Evolutionary conservation across 768 basidiomycete species (phyloP), one percentile per base, ranked within the genome.

Genomic region (Phallus indusiatus): DNA sequence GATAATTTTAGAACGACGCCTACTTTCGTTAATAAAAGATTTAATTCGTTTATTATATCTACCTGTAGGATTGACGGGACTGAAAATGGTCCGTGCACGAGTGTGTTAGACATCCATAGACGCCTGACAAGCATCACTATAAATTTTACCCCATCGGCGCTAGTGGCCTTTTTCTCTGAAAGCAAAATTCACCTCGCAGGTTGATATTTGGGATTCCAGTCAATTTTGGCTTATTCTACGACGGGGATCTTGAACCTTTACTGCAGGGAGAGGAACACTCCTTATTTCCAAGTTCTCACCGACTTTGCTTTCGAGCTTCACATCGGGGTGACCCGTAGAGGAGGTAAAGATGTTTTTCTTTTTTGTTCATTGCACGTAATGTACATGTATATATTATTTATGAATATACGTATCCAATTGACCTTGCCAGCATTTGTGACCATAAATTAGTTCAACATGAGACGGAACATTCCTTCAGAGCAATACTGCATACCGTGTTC

Each of bases 161-260:
- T 7, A 28, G n/a, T 42, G 4, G 4, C 12, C n/a, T 42, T 42
- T 10, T 42, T 37, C 36, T 37, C 9, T 11, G 42, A 42, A 42
- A 42, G 42, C 42, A 28, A 42, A 47, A 46, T 47, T 47, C 24
- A 56, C 55, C 55, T 56, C 55, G 55, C 55, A 56, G 55, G 55
- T 56, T 56, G 55, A 56, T 56, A 56, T 56, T 56, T 56, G 55
- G 55, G 55, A 48, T 48, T 48, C 55, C 21, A 24, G 21, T 36
- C 14, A 24, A 22, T n/a, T 54, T 36, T 46, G 18, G 17, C 8
- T 48, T 28, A 16, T 56, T 33, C 11, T 16, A 56, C 42, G 55
- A 47, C 24, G 5, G 12, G 55, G 46, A 46, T 56, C 55, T 56
- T 56, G 55, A 56, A 47, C 55, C 55, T 56, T 56, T 56, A 56